These are phyloP conservation scores for Solioccasus polychromus DNA, from an alignment of 768 basidiomycete species.

Conservation along the genomic window DNA sequence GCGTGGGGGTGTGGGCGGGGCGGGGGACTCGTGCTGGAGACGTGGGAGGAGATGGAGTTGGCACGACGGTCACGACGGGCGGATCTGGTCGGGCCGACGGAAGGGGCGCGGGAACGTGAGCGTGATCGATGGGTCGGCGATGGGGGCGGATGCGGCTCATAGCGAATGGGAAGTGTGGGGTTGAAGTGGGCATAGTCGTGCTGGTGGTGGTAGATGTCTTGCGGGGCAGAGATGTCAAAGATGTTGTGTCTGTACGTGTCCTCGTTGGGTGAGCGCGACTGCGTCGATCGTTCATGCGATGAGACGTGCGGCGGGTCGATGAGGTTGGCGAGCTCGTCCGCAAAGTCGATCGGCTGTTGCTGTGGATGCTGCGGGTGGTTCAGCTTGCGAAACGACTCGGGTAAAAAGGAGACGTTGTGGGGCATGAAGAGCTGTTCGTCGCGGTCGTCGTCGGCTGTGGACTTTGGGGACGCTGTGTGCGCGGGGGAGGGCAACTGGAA, in stretches of 20 bases:
- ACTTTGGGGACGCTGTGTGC: conserved; percentile 27
- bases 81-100: conserved; percentile 53
- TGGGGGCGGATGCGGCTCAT: conserved; percentile 40
- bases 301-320: conserved; percentile 38
- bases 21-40: conserved; percentile 50
- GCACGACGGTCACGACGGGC: conserved; percentile 50
- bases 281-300: conserved; percentile 44
- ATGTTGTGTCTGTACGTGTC: conserved; percentile 54
- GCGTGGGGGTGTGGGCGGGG: conserved; percentile 54
- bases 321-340: conserved; percentile 65
- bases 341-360: conserved; percentile 47
- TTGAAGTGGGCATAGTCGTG: conserved; percentile 43
- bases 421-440: conserved; percentile 42
- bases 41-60: conserved; percentile 55
- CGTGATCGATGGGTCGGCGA: conserved; percentile 43
- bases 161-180: conserved; percentile 50
- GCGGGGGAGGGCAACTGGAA: conserved; percentile 60
- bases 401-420: conserved; percentile 44
- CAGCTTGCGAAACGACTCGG: conserved; percentile 57
- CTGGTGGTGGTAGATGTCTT: conserved; percentile 29
- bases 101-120: conserved; percentile 37
- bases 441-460: conserved; percentile 28
- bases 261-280: conserved; percentile 38
- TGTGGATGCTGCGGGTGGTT: conserved; percentile 23
- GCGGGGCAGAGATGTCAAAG: conserved; percentile 58